These are phyloP conservation scores for Pseudogymnoascus sp. DNA, from an alignment of 2,329 filamentous ascomycete genomes.

Conservation along the genomic window DNA sequence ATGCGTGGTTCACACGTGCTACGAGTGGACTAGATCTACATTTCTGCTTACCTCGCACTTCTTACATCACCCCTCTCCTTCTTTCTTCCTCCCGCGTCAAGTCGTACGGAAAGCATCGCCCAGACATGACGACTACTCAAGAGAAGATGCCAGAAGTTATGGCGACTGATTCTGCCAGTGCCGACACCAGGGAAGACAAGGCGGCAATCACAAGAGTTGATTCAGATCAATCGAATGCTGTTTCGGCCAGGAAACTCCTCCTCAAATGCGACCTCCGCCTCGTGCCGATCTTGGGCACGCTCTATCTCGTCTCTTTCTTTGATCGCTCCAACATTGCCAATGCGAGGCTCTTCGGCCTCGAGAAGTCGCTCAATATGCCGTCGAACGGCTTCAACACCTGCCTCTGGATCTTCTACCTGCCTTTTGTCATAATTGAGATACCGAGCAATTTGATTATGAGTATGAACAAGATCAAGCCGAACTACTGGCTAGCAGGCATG, in stretches of 20 bases:
- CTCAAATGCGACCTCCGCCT: constrained; percentile 18
- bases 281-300: constrained; percentile 50
- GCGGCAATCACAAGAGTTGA: background rate
- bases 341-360: constrained; percentile 33
- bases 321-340: constrained; percentile 46
- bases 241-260: constrained; percentile 27
- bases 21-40: constrained; percentile 2
- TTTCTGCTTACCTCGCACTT: background rate
- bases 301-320: constrained; percentile 49
- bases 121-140: background rate
- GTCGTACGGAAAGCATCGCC: background rate
- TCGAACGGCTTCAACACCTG: constrained; percentile 36
- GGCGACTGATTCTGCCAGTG: constrained; percentile 2
- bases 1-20: constrained; percentile 4
- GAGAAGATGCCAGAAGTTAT: background rate
- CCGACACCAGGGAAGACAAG: background rate
- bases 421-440: constrained; percentile 39
- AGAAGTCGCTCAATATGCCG: constrained; percentile 33
- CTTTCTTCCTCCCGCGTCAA: background rate
- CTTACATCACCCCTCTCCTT: background rate
- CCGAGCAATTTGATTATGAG: constrained; percentile 41
- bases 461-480: constrained; percentile 32
- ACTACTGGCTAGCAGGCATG: constrained; percentile 33
- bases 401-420: constrained; percentile 39
- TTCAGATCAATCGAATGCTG: constrained; percentile 34